phyloP scores from a whole-genome alignment of 176 grass and related monocot genomes.

The Pharus latifolius region DNA sequence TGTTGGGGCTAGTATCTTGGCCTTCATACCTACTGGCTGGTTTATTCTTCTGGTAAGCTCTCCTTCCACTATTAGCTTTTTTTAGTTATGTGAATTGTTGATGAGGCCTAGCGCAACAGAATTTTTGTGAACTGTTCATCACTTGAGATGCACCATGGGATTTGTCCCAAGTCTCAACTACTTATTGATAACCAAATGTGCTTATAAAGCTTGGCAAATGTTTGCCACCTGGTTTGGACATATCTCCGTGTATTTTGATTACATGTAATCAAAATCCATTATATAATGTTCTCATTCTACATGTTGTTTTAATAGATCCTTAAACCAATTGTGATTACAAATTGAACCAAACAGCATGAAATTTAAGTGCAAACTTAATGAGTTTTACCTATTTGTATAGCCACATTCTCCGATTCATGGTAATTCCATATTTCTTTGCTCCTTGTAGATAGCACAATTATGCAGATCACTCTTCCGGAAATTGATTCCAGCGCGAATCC shows the following conservation, averaged over 20 bases:
- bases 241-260: no score
- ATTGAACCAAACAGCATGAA: not conserved
- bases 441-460: constrained; percentile 25
- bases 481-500: constrained; percentile 22
- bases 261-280: no score
- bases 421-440: not conserved
- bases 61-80: not conserved
- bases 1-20: constrained; percentile 43
- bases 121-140: not conserved
- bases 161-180: no score
- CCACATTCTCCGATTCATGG: not conserved
- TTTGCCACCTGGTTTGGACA: no score
- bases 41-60: constrained; percentile 54
- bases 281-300: no score
- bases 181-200: no score
- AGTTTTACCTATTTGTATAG: not conserved
- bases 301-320: no score
- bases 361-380: not conserved
- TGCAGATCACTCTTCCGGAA: constrained; percentile 15
- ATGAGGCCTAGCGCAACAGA: no score
- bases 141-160: no score
- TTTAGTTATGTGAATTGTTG: not conserved
- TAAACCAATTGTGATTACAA: no score
- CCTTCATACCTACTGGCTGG: constrained; percentile 71
- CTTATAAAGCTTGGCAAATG: no score